phyloP scores from a whole-genome alignment of 257 asterid species.

The Solanum chmielewskii region DNA sequence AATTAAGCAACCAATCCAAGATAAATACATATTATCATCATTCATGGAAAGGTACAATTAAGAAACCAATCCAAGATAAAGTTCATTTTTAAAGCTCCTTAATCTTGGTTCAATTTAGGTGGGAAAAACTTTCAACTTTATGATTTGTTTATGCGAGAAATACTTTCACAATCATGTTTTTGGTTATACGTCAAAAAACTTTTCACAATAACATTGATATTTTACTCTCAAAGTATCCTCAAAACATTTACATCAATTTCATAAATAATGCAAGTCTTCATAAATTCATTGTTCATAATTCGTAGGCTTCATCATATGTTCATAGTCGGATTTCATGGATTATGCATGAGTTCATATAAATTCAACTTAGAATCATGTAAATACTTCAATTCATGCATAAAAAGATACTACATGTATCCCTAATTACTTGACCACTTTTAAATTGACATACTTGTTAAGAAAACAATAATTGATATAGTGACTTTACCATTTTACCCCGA shows the following conservation, averaged over 20 bases:
- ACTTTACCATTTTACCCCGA: no score
- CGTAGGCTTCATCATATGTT: background rate
- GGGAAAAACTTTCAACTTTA: background rate
- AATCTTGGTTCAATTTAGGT: background rate
- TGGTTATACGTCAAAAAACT: background rate
- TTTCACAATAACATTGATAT: background rate
- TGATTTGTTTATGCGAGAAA: background rate
- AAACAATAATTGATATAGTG: no score
- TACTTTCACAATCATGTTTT: background rate
- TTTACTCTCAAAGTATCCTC: background rate
- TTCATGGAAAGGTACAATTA: background rate
- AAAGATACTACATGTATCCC: no score
- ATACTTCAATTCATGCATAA: background rate
- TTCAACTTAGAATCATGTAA: background rate
- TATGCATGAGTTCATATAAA: background rate
- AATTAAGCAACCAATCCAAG: no score
- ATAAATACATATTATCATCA: background rate
- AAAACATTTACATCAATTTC: background rate
- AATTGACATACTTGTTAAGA: no score
- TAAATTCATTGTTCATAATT: background rate
- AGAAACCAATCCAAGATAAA: background rate
- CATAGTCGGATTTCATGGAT: background rate
- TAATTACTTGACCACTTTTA: no score
- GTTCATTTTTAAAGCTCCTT: no score
- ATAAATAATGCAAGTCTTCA: background rate